Conservation (phyloP, 805 yeast genomes). For the Hanseniaspora vineae region DNA sequence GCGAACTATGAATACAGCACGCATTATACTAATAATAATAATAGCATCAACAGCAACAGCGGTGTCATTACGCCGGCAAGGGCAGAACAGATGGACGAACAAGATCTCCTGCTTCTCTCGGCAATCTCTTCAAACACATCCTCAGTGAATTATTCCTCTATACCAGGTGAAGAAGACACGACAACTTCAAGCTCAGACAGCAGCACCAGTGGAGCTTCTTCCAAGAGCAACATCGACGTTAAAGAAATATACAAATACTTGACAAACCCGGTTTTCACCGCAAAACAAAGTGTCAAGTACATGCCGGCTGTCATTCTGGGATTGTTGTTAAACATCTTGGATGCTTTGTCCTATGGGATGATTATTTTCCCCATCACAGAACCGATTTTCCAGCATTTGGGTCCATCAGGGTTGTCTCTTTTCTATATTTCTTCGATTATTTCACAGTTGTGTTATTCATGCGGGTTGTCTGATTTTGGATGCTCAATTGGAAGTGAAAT, state of each 20-base stretch:
- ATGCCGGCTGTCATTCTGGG: constrained; percentile 81
- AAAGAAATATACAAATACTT: background rate
- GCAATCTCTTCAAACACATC: constrained; percentile 2
- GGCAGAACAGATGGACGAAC: background rate
- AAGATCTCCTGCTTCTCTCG: background rate
- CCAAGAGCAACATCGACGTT: too few relatives aligned
- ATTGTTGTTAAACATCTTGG: constrained; percentile 70
- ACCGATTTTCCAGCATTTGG: constrained; percentile 61
- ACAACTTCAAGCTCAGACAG: background rate
- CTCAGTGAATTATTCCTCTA: constrained; percentile 1
- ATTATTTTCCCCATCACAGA: constrained; percentile 88
- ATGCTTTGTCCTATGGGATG: constrained; percentile 95
- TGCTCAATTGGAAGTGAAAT: constrained; percentile 95
- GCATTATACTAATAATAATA: too few relatives aligned
- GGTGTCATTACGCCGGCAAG: background rate
- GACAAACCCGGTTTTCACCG: background rate
- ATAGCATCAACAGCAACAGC: too few relatives aligned
- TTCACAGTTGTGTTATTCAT: constrained; percentile 75
- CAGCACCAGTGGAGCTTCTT: background rate
- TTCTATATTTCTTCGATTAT: constrained; percentile 86
- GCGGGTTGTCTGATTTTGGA: constrained; percentile 83
- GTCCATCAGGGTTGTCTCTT: constrained; percentile 86
- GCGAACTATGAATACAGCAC: background rate
- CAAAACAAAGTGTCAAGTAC: constrained; percentile 11
- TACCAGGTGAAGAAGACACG: background rate